Evolutionary conservation across 345 rosid genomes (phyloP).

Genomic region (Heritiera littoralis): DNA sequence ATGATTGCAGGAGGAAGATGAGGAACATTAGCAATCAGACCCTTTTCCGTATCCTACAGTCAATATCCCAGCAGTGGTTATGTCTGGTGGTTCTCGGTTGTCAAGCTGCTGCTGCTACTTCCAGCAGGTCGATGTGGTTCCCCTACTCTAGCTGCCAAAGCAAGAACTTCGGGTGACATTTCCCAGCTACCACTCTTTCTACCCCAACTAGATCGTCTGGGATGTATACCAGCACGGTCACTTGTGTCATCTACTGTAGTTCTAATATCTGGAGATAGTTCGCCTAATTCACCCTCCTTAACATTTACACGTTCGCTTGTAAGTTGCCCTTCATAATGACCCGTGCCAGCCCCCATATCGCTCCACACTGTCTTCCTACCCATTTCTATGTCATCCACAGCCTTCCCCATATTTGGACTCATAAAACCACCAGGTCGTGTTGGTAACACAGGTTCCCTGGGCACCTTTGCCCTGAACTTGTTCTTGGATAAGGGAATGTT

Average conservation of each 20-base stretch:
- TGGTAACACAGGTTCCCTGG: constrained; percentile 68
- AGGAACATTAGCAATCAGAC: constrained; percentile 5
- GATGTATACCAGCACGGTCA: constrained; percentile 64
- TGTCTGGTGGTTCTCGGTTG: constrained; percentile 50
- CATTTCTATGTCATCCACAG: constrained; percentile 88
- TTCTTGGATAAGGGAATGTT: constrained; percentile 74
- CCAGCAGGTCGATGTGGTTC: constrained; percentile 66
- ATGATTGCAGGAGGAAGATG: constrained; percentile 15
- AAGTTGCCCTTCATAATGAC: constrained; percentile 60
- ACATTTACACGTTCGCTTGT: constrained; percentile 56
- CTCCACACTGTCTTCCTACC: constrained; percentile 97
- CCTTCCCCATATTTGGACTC: constrained; percentile 98
- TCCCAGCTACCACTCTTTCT: constrained; percentile 81
- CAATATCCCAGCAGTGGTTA: constrained; percentile 32
- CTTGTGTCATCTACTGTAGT: constrained; percentile 61
- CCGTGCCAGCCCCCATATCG: constrained; percentile 62
- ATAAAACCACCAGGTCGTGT: constrained; percentile 71
- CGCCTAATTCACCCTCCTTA: constrained; percentile 80
- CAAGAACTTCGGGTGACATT: constrained; percentile 83
- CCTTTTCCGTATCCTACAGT: constrained; percentile 29
- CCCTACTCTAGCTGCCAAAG: constrained; percentile 87
- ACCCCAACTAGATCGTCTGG: constrained; percentile 83
- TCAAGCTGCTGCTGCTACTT: constrained; percentile 59
- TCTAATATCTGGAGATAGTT: constrained; percentile 72
- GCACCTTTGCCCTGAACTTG: constrained; percentile 67